Evolutionary conservation across 2,329 filamentous ascomycete species (phyloP), one percentile per base, ranked within the genome.

Genomic region (Exophiala alcalophila): DNA sequence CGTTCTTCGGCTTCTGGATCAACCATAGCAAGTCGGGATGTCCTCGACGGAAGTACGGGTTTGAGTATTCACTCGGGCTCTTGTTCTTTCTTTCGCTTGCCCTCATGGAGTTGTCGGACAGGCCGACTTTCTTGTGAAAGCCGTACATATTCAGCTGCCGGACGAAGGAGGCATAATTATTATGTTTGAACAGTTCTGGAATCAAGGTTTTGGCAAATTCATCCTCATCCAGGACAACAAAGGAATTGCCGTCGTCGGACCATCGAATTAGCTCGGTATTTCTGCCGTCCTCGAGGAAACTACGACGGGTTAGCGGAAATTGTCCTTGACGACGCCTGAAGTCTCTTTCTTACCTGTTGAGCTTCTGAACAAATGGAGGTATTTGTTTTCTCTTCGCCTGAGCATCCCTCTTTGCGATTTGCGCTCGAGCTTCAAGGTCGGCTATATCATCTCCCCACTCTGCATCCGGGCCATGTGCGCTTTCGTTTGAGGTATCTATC

Each of bases 41-140:
- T 4, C 90, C 91, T 31, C 89, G 85, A 57, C 89, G 86, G 68
- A 98, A 98, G 68, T 90, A 98, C 7, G 88, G 88, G 63, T 98
- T 96, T 56, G 86, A 90, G 64, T 98, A 98, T 72, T 97, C 92
- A 74, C 90, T 97, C 0, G 92, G 92, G 45, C 89, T 95, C 70
- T 98, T 98, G 62, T 91, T 91, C 64, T 96, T 95, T 49, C 90
- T 83, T 68, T 97, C 92, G 61, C 90, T 96, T 4, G 94, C 90
- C 55, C 92, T 86, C 85, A 98, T 94, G 0, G 90, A 96, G 61
- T 96, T 96, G 65, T 98, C 92, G 3, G 90, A 95, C 12, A 98
- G 75, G 3, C 86, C 86, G 3, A 92, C 86, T 28, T 86, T 84
- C 59, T 80, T 80, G 57, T 80, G 77, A 45, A 80, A 80, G 2